Evolutionary conservation across 768 basidiomycete species (phyloP), one percentile per base, ranked within the genome.

Genomic region (Hysterangium stoloniferum): DNA sequence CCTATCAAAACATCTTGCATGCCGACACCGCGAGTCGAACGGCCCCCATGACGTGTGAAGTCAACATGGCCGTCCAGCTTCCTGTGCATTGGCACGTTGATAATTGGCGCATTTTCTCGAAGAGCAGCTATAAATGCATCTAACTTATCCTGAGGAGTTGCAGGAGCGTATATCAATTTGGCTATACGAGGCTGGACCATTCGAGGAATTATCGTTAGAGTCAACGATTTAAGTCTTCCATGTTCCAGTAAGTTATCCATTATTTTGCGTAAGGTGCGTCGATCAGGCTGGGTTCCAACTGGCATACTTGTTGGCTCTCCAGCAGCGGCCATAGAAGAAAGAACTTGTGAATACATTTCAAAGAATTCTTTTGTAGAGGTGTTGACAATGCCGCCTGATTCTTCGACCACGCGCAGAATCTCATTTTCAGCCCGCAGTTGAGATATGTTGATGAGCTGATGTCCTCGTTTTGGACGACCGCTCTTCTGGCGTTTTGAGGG

Each of bases 391-490:
- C 89, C 90, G 6, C 83, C 83, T 45, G 75, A 65, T 20, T 69
- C 72, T 50, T 80, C 73, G n/a, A 91, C 64, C 19, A 86, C 74
- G 27, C 76, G 79, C 48, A 80, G 61, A 42, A 92, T 63, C 63
- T 93, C 90, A 54, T 85, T 87, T 67, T 92, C 87, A 19, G 90
- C 78, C 3, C 86, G 79, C 35, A 88, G 68, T 52, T 83, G 75
- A 13, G 89, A 86, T 22, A 92, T 77, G 56, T 91, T 93, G 42
- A 78, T 70, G 11, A 45, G 24, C 3, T 12, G 24, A 13, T n/a
- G 27, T 28, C 6, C 17, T 12, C n/a, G 49, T 11, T 32, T 51
- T 31, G 20, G 41, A 5, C 44, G 44, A n/a, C 29, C 49, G 11
- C 38, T 19, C 19, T 51, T 51, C 7, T 6, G 35, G 28, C 49